phyloP scores from a whole-genome alignment of 2,329 filamentous ascomycete genomes.

The Lasiodiplodia citricola region DNA sequence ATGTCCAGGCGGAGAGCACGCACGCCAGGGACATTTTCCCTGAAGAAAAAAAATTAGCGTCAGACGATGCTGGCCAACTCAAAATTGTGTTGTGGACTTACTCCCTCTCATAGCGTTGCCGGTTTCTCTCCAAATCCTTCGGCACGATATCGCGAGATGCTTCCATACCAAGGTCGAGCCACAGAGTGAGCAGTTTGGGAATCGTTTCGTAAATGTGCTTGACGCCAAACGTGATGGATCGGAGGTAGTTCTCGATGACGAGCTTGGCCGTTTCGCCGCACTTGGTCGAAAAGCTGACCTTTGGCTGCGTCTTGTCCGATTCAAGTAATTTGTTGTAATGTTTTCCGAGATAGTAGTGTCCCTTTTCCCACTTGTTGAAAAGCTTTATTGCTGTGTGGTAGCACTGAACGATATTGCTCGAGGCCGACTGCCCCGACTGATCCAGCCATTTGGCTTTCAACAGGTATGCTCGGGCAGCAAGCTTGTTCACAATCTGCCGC shows the following conservation, averaged over 20 bases:
- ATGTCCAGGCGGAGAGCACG: slow-evolving; percentile 69
- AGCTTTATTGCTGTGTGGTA: slow-evolving; percentile 83
- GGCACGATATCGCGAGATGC: slow-evolving; percentile 55
- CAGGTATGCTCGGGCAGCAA: slow-evolving; percentile 80
- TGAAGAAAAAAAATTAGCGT: not conserved
- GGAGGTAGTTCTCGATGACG: slow-evolving; percentile 91
- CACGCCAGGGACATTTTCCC: slow-evolving; percentile 47
- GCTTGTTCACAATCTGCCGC: slow-evolving; percentile 57
- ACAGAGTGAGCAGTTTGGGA: slow-evolving; percentile 88
- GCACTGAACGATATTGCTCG: slow-evolving; percentile 75
- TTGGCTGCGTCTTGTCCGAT: slow-evolving; percentile 78
- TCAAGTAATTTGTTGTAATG: slow-evolving; percentile 97
- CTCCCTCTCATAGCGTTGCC: slow-evolving; percentile 33
- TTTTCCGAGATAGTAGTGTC: slow-evolving; percentile 93
- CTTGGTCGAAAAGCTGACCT: slow-evolving; percentile 59
- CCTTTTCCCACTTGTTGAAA: slow-evolving; percentile 83
- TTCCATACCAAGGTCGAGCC: slow-evolving; percentile 87
- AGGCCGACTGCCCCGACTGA: slow-evolving; percentile 89
- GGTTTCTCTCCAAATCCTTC: slow-evolving; percentile 34
- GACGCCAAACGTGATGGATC: slow-evolving; percentile 84
- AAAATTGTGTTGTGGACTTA: not conserved
- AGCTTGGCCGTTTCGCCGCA: slow-evolving; percentile 85
- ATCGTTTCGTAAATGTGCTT: slow-evolving; percentile 97
- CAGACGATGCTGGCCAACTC: not conserved
- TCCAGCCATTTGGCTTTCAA: slow-evolving; percentile 97